These are phyloP conservation scores for Pogostemon cablin DNA, from an alignment of 257 asterid species.

Conservation along the genomic window DNA sequence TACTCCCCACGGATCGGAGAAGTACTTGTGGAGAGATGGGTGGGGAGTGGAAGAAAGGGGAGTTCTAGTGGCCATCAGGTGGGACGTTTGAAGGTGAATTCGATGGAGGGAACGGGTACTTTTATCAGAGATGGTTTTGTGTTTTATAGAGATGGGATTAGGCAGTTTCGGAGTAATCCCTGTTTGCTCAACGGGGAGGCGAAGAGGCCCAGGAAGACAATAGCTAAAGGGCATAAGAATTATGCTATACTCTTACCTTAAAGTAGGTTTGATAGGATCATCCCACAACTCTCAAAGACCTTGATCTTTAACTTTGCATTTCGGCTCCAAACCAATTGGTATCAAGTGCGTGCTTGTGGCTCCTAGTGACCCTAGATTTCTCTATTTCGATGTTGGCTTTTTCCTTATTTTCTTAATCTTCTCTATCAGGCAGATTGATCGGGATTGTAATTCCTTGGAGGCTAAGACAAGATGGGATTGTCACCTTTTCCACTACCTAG, in stretches of 20 bases:
- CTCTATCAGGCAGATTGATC: slow-evolving; percentile 63
- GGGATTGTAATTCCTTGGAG: slow-evolving; percentile 82
- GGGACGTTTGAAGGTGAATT: slow-evolving; percentile 91
- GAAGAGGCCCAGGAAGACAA: slow-evolving; percentile 87
- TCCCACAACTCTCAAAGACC: slow-evolving; percentile 90
- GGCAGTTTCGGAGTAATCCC: slow-evolving; percentile 79
- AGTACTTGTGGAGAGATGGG: slow-evolving; percentile 90
- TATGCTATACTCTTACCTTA: slow-evolving; percentile 21
- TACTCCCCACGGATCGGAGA: slow-evolving; percentile 92
- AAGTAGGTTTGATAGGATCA: slow-evolving; percentile 79
- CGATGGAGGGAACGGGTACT: slow-evolving; percentile 87
- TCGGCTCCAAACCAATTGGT: slow-evolving; percentile 58
- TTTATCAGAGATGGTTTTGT: slow-evolving; percentile 64
- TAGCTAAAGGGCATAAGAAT: slow-evolving; percentile 91
- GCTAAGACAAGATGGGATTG: slow-evolving; percentile 61
- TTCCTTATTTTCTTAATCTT: slow-evolving; percentile 15
- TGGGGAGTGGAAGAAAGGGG: slow-evolving; percentile 97
- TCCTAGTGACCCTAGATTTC: not conserved
- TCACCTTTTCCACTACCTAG: slow-evolving; percentile 74
- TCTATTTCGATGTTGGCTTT: not conserved
- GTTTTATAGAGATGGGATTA: slow-evolving; percentile 56
- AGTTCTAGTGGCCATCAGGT: slow-evolving; percentile 95
- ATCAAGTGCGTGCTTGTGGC: slow-evolving; percentile 55
- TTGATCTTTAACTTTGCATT: slow-evolving; percentile 70
- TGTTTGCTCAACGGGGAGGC: slow-evolving; percentile 62